These are phyloP conservation scores for Krasilnikovozyma curviuscula DNA, from an alignment of 768 basidiomycete genomes.

Conservation along the genomic window DNA sequence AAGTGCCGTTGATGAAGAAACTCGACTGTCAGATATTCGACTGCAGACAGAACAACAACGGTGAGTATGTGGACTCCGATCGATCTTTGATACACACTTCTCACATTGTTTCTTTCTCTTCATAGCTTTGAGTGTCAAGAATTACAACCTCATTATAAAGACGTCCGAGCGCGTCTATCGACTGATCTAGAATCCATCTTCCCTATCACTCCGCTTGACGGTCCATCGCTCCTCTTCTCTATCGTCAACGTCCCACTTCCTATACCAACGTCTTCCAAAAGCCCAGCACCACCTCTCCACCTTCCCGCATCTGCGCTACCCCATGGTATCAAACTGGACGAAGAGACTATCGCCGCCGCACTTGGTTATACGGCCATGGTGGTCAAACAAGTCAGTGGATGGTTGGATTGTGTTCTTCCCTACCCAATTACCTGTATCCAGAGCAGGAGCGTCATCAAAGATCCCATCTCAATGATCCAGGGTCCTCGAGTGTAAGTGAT, in stretches of 20 bases:
- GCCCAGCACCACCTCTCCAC: slow-evolving; percentile 65
- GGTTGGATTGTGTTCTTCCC: slow-evolving; percentile 46
- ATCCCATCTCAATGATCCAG: slow-evolving; percentile 84
- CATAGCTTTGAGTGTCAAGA: neutral
- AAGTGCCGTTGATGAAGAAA: neutral
- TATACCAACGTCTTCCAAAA: slow-evolving; percentile 50
- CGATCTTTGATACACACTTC: neutral
- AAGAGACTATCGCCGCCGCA: slow-evolving; percentile 71
- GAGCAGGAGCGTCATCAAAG: slow-evolving; percentile 73
- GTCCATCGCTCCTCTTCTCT: slow-evolving; percentile 71
- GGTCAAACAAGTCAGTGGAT: slow-evolving; percentile 26
- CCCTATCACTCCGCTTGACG: slow-evolving; percentile 69
- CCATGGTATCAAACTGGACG: slow-evolving; percentile 39
- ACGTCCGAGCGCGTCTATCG: neutral
- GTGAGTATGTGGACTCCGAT: neutral
- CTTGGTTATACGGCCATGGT: slow-evolving; percentile 79
- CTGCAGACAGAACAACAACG: neutral
- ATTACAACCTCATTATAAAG: neutral
- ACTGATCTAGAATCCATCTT: slow-evolving; percentile 46
- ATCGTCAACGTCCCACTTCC: slow-evolving; percentile 78
- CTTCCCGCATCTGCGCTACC: slow-evolving; percentile 38
- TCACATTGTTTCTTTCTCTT: neutral
- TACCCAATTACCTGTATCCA: slow-evolving; percentile 84
- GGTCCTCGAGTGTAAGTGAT: slow-evolving; percentile 70
- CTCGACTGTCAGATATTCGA: neutral